Base-by-base conservation (phyloP, 306 rosid species). In the Glycine soja region DNA sequence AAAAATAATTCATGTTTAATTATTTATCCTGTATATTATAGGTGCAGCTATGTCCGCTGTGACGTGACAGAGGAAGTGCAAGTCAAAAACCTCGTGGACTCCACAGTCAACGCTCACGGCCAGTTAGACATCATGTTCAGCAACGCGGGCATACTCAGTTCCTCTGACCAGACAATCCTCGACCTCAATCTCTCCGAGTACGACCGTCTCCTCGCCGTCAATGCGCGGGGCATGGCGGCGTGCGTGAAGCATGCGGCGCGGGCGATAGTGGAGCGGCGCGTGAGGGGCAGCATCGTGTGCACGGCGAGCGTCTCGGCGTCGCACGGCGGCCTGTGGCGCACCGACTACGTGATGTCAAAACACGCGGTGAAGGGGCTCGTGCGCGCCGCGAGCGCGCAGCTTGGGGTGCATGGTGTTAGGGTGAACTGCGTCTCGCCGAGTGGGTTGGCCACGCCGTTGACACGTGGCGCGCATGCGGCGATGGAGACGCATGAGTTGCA, bases 191-290 rank as follows among this genome's bases (percentile, higher is more conserved):
- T 92, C 12, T 50, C 88, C 1, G 47, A 79, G 0, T 62, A 78
- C 13, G 94, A 88, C 73, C 80, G 70, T 0, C 46, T 92, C 10
- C 47, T 87, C 3, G 19, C 80, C 0, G 77, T 90, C 9, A 92
- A 92, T 61, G 72, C 61, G 0, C 83, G 89, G 0, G 94, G 89
- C 3, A 87, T 84, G 86, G 89, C 89, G 0, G 57, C 70, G 7
- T 84, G 94, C 32, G 89, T 90, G 47, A 92, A 92, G 56, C 90
- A 90, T 76, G 89, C 92, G 3, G 94, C 91, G 0, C 82, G 83
- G 11, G 82, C 68, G 1, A 92, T 92, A 93, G 83, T 81, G 64
- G 87, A 82, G 3, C 61, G 65, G 15, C 38, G 76, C 47, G 89
- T 88, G 71, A 83, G 76, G 62, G 94, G 95, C 7, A 89, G 90